Conservation (phyloP, 2,329 filamentous ascomycete genomes). For the Ceratocystis cacaofunesta region DNA sequence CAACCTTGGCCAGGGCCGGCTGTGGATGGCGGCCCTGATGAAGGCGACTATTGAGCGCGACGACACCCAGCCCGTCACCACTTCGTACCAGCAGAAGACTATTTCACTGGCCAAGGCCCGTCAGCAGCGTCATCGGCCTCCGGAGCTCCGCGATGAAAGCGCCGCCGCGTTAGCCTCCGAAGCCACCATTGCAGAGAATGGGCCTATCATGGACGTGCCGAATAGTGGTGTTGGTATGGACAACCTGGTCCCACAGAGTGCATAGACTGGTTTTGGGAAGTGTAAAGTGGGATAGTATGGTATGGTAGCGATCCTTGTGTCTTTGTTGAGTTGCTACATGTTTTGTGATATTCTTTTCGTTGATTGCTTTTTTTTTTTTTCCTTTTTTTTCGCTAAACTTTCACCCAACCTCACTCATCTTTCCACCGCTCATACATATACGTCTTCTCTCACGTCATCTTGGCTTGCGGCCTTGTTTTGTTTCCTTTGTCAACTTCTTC, state of each 20-base stretch:
- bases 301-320: not conserved
- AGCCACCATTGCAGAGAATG: conserved; percentile 25
- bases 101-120: conserved; percentile 82
- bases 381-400: not conserved
- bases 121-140: conserved; percentile 75
- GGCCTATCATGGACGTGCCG: conserved; percentile 14
- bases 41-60: conserved; percentile 97
- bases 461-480: not conserved
- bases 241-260: conserved; percentile 24
- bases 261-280: conserved; percentile 5
- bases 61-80: conserved; percentile 61
- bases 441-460: not conserved
- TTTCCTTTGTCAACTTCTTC: not conserved
- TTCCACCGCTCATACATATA: not conserved
- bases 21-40: conserved; percentile 98
- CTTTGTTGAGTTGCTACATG: conserved; percentile 2
- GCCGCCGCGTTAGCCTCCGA: conserved; percentile 26
- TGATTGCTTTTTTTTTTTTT: not conserved
- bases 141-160: conserved; percentile 64
- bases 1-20: conserved; percentile 68
- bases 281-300: not conserved
- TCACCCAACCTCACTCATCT: not conserved
- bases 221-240: conserved; percentile 28
- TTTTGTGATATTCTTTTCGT: not conserved
- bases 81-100: conserved; percentile 92